Evolutionary conservation across 257 asterid species (phyloP).

Genomic region (Petunia secreta): DNA sequence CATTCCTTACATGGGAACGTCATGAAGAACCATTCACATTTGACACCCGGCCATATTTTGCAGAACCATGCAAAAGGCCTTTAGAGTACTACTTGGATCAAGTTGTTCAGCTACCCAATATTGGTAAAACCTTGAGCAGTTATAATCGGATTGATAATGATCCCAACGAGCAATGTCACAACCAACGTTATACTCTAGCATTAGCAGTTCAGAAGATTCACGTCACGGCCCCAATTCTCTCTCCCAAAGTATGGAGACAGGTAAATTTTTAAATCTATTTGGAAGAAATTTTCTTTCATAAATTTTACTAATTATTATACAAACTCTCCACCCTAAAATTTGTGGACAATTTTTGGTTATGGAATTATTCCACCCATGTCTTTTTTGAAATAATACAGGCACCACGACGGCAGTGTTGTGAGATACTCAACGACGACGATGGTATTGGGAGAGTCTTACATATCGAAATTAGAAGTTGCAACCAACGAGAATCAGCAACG

Average conservation of each 20-base stretch:
- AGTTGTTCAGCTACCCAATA: background rate
- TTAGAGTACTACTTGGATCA: background rate
- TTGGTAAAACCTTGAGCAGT: constrained; percentile 1
- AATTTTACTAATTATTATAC: background rate
- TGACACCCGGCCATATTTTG: background rate
- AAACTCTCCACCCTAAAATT: background rate
- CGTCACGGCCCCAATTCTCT: constrained; percentile 18
- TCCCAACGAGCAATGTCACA: background rate
- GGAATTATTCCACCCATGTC: background rate
- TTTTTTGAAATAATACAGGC: background rate
- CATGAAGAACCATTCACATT: constrained; percentile 12
- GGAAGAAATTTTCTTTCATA: background rate
- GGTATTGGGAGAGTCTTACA: background rate
- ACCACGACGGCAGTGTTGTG: constrained; percentile 33
- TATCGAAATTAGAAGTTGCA: constrained; percentile 21
- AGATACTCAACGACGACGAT: background rate
- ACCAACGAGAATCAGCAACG: constrained; percentile 17
- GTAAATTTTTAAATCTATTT: background rate
- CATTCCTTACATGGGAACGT: constrained; percentile 22
- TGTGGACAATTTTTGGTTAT: background rate
- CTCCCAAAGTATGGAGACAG: constrained; percentile 21
- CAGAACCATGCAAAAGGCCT: constrained; percentile 16
- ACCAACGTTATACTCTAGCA: background rate
- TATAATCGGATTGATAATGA: background rate
- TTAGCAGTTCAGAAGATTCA: background rate